Evolutionary conservation across 805 yeast species (phyloP).

Genomic region (Saturnispora bothae): DNA sequence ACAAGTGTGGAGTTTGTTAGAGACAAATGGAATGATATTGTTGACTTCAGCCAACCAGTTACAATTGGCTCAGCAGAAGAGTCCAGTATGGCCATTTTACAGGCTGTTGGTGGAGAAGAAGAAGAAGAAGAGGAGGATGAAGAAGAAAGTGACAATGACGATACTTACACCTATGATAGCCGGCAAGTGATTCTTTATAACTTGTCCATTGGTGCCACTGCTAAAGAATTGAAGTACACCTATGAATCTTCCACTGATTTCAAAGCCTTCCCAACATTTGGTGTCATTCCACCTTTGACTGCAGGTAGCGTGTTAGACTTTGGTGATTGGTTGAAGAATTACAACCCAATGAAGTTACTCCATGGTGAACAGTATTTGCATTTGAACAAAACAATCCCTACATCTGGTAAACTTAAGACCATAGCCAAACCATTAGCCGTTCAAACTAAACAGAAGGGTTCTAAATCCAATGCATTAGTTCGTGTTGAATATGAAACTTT

Average conservation of each 20-base stretch:
- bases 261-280: conserved; percentile 81
- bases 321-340: conserved; percentile 57
- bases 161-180: conserved; percentile 48
- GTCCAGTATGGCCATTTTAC: conserved; percentile 68
- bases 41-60: conserved; percentile 48
- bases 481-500: conserved; percentile 63
- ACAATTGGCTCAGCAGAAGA: conserved; percentile 60
- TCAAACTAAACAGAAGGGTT: conserved; percentile 55
- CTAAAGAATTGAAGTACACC: conserved; percentile 63
- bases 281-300: conserved; percentile 78
- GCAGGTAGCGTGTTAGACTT: conserved; percentile 47
- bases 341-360: conserved; percentile 78
- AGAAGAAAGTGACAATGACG: conserved; percentile 32
- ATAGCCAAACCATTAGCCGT: conserved; percentile 60
- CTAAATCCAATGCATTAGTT: conserved; percentile 58
- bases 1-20: conserved; percentile 57
- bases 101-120: conserved; percentile 43
- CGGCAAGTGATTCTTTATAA: conserved; percentile 77
- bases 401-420: conserved; percentile 53
- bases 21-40: conserved; percentile 55
- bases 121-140: conserved; percentile 37
- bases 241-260: conserved; percentile 72
- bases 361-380: conserved; percentile 94
- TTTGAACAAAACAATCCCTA: conserved; percentile 68
- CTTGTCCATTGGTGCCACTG: conserved; percentile 77